Conservation (phyloP, 768 basidiomycete genomes). For the Boletus speciosus region DNA sequence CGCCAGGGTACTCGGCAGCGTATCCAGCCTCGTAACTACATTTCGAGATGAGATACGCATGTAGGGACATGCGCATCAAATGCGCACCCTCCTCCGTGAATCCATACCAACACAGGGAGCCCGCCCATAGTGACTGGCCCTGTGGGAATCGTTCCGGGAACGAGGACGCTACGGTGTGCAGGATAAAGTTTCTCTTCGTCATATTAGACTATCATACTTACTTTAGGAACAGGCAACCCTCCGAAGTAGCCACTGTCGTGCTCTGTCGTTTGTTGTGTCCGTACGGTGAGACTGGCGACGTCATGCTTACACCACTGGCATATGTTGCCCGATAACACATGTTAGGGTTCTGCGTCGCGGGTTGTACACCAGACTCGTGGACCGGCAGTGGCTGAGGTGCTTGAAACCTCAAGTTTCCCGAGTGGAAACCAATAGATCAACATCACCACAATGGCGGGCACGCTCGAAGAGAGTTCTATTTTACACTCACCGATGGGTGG, state of each 20-base stretch:
- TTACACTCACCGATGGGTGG: conserved; percentile 40
- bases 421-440: neutral
- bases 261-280: conserved; percentile 7
- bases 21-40: conserved; percentile 25
- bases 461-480: neutral
- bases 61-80: neutral
- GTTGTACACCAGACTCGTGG: conserved; percentile 17
- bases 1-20: conserved; percentile 15
- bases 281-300: conserved; percentile 4
- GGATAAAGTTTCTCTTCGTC: no score
- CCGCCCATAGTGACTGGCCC: neutral
- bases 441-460: neutral
- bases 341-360: conserved; percentile 25
- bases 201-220: neutral
- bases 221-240: conserved; percentile 33
- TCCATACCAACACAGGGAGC: conserved; percentile 35
- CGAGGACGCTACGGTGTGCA: conserved; percentile 7
- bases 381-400: conserved; percentile 29
- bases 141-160: conserved; percentile 3
- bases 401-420: conserved; percentile 26
- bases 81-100: conserved; percentile 36
- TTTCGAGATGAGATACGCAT: neutral
- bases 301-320: conserved; percentile 5
- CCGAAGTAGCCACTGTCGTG: conserved; percentile 10
- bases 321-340: conserved; percentile 31